Conservation (phyloP, 768 basidiomycete genomes). For the Trametes meyenii region DNA sequence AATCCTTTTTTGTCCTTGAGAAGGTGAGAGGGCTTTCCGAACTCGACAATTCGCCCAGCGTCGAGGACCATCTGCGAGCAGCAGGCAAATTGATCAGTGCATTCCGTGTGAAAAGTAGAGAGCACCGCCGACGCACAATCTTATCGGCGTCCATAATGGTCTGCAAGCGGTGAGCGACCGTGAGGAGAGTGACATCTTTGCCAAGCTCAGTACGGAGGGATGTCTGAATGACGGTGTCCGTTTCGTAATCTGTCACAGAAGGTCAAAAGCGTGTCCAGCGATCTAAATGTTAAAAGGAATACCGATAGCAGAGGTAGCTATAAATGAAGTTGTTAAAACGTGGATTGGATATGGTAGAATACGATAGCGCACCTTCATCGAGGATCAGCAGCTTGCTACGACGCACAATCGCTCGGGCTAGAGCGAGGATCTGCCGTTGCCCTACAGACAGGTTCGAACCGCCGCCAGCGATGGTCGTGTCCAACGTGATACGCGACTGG, state of each 20-base stretch:
- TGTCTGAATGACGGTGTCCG: constrained; percentile 56
- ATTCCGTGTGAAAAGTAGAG: background rate
- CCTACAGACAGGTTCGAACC: constrained; percentile 41
- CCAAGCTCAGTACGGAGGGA: constrained; percentile 50
- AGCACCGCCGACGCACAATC: constrained; percentile 38
- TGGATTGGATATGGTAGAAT: background rate
- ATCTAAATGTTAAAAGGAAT: background rate
- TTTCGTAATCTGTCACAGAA: constrained; percentile 46
- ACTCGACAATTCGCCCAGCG: constrained; percentile 42
- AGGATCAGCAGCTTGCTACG: constrained; percentile 48
- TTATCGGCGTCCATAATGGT: constrained; percentile 63
- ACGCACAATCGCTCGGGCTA: constrained; percentile 48
- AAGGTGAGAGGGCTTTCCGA: constrained; percentile 46
- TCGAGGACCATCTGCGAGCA: constrained; percentile 44
- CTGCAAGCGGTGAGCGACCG: constrained; percentile 56
- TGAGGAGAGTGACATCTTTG: constrained; percentile 50
- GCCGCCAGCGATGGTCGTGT: constrained; percentile 33
- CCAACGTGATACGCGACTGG: constrained; percentile 34
- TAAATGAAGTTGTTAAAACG: background rate
- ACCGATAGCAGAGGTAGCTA: constrained; percentile 36
- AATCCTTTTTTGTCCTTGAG: constrained; percentile 39
- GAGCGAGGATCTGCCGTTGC: constrained; percentile 47
- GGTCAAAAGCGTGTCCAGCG: background rate
- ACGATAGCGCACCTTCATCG: constrained; percentile 41
- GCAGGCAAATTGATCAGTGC: background rate